These are phyloP conservation scores for Ceratocystis harringtonii DNA, from an alignment of 2,329 filamentous ascomycete species.

Conservation along the genomic window DNA sequence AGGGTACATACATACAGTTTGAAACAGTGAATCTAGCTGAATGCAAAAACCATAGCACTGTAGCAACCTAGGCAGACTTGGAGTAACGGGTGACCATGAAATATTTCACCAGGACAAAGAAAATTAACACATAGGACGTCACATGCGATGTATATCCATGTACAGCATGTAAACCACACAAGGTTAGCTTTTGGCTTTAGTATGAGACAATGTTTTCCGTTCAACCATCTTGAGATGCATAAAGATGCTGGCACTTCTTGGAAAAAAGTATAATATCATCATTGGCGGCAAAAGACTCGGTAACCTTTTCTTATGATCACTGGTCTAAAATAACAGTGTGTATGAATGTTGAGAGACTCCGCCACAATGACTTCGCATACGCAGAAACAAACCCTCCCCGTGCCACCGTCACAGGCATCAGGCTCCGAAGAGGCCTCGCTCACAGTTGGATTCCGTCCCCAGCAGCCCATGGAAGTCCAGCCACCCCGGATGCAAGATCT, in stretches of 20 bases:
- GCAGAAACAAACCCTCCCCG: not conserved
- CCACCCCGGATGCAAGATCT: conserved; percentile 72
- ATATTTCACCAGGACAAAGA: not conserved
- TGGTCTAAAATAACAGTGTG: not conserved
- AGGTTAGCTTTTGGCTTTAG: not conserved
- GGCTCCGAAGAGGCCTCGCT: not conserved
- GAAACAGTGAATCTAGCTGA: not conserved
- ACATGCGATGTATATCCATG: not conserved
- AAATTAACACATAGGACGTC: not conserved
- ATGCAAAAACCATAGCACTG: not conserved
- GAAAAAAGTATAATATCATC: not conserved
- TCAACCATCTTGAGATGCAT: not conserved
- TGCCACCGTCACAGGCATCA: not conserved
- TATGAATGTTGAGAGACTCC: too few species aligned
- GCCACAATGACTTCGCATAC: not conserved
- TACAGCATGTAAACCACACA: not conserved
- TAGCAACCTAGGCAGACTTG: not conserved
- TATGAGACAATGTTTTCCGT: not conserved
- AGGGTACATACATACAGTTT: not conserved
- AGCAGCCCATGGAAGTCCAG: conserved; percentile 53
- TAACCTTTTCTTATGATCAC: not conserved
- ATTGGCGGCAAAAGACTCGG: not conserved
- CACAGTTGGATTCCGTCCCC: conserved; percentile 32
- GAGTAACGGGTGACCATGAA: not conserved
- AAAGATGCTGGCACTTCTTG: not conserved